Base-by-base conservation (phyloP, 257 asterid species). In the Scutellaria barbata region DNA sequence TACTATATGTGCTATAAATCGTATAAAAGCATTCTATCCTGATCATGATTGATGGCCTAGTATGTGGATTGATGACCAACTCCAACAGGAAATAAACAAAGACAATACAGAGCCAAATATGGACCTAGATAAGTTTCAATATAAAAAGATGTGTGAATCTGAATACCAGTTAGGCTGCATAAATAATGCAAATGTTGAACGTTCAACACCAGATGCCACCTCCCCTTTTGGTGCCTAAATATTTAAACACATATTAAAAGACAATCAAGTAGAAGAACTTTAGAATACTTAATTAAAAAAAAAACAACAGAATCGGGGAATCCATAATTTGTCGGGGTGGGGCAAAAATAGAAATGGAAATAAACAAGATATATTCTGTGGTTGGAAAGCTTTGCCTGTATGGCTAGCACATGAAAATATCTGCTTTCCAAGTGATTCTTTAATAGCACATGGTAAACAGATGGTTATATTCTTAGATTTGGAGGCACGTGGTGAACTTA, bases 81-180 rank as follows among this genome's bases (percentile, higher is more conserved):
- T 64, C 48, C 51, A 25, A 22, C 10, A 55, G 46, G 56, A 39
- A 10, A 47, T 41, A 48, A 37, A 52, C 7, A n/a, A 35, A 35
- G 50, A 45, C 64, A 54, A 55, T 4, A 17, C 30, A 60, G 40
- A 52, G 41, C 6, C 41, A 74, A 72, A 79, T 10, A 61, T 56
- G 43, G 25, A 60, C 42, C 55, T 20, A 52, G 12, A 48, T 46
- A 68, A 54, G 66, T 45, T 22, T 48, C 66, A 41, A 13, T 33
- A 63, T 53, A 58, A 43, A 74, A 37, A 66, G 60, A 77, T 55
- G 52, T 48, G 61, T 14, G 22, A 65, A 51, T 39, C 43, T 9
- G 63, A 77, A 30, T 89, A 92, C 98, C 98, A 92, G 79, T 90
- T 86, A 70, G 98, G 98, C 85, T 92, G 98, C 97, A 92, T 90